Conservation (phyloP, 2,329 filamentous ascomycete genomes). For the Mariannaea elegans region DNA sequence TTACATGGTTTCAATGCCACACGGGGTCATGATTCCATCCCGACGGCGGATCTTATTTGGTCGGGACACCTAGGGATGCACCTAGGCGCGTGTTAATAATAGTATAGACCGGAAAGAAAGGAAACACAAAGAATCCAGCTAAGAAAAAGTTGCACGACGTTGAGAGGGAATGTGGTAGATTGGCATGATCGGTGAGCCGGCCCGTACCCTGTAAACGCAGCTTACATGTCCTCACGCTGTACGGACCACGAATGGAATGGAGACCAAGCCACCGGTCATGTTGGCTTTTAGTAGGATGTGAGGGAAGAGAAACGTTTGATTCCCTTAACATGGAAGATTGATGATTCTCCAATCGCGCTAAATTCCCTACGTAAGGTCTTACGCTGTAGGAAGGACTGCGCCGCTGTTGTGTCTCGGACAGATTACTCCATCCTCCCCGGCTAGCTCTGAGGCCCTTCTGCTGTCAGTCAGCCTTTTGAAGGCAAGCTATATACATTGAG, state of each 20-base stretch:
- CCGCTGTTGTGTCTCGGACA: slow-evolving; percentile 23
- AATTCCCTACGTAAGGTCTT: slow-evolving; percentile 26
- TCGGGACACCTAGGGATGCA: slow-evolving; percentile 12
- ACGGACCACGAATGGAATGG: slow-evolving; percentile 9
- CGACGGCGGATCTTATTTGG: slow-evolving; percentile 1
- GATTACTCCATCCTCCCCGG: slow-evolving; percentile 15
- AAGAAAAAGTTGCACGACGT: slow-evolving; percentile 30
- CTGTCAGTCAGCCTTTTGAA: not conserved
- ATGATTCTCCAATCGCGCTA: not conserved
- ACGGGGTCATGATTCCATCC: not conserved
- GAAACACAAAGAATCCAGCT: slow-evolving; percentile 9
- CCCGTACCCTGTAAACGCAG: slow-evolving; percentile 16
- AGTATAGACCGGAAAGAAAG: slow-evolving; percentile 5
- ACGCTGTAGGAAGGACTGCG: slow-evolving; percentile 30
- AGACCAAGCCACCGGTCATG: slow-evolving; percentile 30
- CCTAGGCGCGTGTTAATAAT: slow-evolving; percentile 18
- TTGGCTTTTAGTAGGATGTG: slow-evolving; percentile 2
- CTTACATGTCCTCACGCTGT: slow-evolving; percentile 18
- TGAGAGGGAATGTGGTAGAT: slow-evolving; percentile 18
- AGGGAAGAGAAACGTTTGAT: not conserved
- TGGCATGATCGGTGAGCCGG: slow-evolving; percentile 24
- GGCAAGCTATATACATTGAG: slow-evolving; percentile 18
- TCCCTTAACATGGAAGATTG: slow-evolving; percentile 1
- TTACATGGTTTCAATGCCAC: not conserved
- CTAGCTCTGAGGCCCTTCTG: not conserved